Percentiles rank a stretch among this genome's conserved stretches.
These are phyloP conservation scores for Globisporangium spinosum DNA, from an alignment of 352 stramenopile species.

Conservation along the genomic window DNA sequence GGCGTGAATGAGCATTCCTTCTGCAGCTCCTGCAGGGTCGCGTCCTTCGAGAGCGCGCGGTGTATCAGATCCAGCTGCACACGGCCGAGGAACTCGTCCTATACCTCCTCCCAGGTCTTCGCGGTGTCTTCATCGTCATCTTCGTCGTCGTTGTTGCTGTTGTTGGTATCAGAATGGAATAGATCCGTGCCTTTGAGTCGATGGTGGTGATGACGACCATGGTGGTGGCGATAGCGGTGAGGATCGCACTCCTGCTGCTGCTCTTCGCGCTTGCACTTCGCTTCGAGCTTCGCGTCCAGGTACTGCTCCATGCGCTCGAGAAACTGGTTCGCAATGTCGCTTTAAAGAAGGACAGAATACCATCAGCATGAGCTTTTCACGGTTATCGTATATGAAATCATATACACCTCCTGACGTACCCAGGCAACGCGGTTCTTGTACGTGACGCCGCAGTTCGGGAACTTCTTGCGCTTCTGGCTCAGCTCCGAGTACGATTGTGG, in stretches of 20 bases:
- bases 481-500: slow-evolving; percentile 66
- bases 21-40: slow-evolving; percentile 50
- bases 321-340: too few species aligned
- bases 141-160: not conserved
- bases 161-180: not conserved
- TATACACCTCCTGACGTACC: slow-evolving; percentile 22
- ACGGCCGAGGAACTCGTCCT: slow-evolving; percentile 61
- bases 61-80: slow-evolving; percentile 59
- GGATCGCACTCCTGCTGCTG: slow-evolving; percentile 2
- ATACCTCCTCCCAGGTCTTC: slow-evolving; percentile 45
- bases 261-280: slow-evolving; percentile 17
- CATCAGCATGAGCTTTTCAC: too few species aligned
- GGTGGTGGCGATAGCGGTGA: not conserved
- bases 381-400: too few species aligned
- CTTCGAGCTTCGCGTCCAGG: slow-evolving; percentile 17
- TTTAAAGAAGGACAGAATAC: too few species aligned
- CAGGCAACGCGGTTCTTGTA: slow-evolving; percentile 68
- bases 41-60: slow-evolving; percentile 41
- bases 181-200: too few species aligned
- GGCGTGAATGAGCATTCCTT: slow-evolving; percentile 56
- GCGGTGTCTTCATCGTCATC: not conserved
- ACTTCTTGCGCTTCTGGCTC: slow-evolving; percentile 79
- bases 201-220: too few species aligned
- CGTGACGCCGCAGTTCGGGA: slow-evolving; percentile 64
- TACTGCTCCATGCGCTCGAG: slow-evolving; percentile 20